Base-by-base conservation (phyloP, 139 green algal genomes). In the Chlorella vulgaris region DNA sequence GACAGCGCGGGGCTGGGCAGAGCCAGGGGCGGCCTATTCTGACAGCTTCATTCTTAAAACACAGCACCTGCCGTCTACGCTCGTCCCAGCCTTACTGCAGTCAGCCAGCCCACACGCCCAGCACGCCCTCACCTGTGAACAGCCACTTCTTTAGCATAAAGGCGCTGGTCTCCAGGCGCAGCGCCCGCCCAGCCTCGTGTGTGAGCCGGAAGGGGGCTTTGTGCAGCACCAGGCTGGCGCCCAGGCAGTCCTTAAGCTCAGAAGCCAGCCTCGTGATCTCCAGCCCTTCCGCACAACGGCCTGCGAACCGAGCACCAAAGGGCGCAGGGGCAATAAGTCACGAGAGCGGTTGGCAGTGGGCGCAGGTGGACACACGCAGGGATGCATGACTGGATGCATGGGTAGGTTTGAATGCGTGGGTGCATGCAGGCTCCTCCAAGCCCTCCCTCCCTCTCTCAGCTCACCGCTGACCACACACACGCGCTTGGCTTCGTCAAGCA, bases 121-220 rank as follows among this genome's bases (percentile, higher is more conserved):
- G 47, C 47, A 58, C 2, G 22, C 31, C 7, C 75, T 40, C 76
- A 75, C 76, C 76, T 8, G 80, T 84, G 80, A 88, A 85, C 42
- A 88, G 80, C 84, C 84, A 88, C 28, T 81, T 76, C 24, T 51
- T 55, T 19, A 88, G 29, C 58, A 83, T 55, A 8, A 74, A 69
- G 19, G 74, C 76, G 22, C 68, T 61, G 0, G 80, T 69, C 31
- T 88, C 84, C 22, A 88, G 70, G 50, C 79, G 80, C 36, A 29
- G 58, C 19, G 74, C 81, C 58, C 69, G 33, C 3, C 42, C 74
- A 29, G 65, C 74, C 38, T 86, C 84, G 7, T 65, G 58, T 24
- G 77, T 63, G 67, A 88, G 66, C 26, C 80, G 61, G 80, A 88
- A 88, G 35, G 84, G 84, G n/a, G 80, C 70, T 47, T 69, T 76